Evolutionary conservation across 257 asterid genomes (phyloP).

Genomic region (Solanum etuberosum): DNA sequence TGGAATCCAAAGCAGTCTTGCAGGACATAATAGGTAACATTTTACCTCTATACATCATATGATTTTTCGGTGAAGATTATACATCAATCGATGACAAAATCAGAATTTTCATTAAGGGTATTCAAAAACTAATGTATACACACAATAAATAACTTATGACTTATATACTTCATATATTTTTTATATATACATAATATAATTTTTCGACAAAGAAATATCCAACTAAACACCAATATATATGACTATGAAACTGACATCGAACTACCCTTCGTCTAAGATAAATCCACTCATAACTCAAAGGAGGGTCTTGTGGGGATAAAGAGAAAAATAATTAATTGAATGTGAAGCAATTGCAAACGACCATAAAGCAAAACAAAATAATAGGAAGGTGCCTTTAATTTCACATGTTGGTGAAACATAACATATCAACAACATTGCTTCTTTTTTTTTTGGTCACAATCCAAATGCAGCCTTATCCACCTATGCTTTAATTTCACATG

Average conservation of each 20-base stretch:
- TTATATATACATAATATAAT: no score
- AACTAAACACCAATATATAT: no score
- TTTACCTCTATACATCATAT: no score
- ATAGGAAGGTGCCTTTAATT: background rate
- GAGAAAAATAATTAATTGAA: background rate
- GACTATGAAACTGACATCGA: background rate
- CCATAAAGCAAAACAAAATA: background rate
- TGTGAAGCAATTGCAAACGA: background rate
- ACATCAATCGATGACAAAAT: background rate
- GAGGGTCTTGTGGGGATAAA: background rate
- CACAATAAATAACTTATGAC: no score
- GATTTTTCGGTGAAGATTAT: no score
- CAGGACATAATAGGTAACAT: background rate
- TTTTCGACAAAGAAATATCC: accelerated
- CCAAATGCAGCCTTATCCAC: background rate
- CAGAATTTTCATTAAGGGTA: no score
- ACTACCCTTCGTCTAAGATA: background rate
- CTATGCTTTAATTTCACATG: background rate
- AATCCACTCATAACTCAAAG: background rate
- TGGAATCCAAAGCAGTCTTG: no score
- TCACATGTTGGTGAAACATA: constrained; percentile 3
- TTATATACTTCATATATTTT: no score
- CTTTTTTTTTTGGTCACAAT: background rate
- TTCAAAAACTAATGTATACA: no score
- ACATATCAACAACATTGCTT: background rate